A percentile compares a stretch with the other conserved stretches of the same genome.
Evolutionary conservation across 2,329 filamentous ascomycete genomes (phyloP).

Genomic region (Arthrobotrys sphaeroides): DNA sequence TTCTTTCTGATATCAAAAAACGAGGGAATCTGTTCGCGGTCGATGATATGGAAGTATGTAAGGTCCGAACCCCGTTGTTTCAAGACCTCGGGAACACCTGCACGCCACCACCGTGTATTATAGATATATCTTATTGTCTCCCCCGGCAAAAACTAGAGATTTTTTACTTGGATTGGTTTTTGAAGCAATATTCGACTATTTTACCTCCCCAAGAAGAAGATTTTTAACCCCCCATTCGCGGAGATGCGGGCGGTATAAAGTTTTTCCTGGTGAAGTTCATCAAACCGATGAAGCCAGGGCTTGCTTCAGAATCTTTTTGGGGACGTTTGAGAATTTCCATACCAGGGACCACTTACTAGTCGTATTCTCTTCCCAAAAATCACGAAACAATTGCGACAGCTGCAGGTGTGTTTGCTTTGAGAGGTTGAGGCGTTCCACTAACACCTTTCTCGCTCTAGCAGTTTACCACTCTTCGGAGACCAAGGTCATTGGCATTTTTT

Average conservation of each 20-base stretch:
- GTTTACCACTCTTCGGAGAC: not conserved
- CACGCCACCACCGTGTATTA: constrained; percentile 5
- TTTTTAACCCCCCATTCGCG: not conserved
- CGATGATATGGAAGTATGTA: not conserved
- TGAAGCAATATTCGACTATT: not conserved
- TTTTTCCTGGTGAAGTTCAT: not conserved
- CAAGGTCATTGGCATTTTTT: not conserved
- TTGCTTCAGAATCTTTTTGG: constrained; percentile 6
- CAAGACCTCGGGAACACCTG: constrained; percentile 24
- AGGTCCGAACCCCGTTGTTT: constrained; percentile 2
- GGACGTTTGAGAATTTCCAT: constrained; percentile 9
- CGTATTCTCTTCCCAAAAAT: constrained; percentile 20
- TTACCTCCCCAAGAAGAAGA: not conserved
- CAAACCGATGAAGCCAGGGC: not conserved
- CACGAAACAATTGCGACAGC: constrained; percentile 34
- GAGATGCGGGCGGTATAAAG: not conserved
- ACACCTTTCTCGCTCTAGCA: not conserved
- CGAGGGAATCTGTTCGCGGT: not conserved
- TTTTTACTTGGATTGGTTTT: not conserved
- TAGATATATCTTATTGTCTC: not conserved
- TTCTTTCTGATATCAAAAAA: not conserved
- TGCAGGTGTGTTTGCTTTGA: constrained; percentile 23
- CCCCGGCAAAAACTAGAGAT: not conserved
- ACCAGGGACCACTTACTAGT: not conserved
- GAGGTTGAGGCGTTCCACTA: constrained; percentile 2